Percentiles rank a stretch among this genome's conserved stretches.
These are phyloP conservation scores for Hebeloma cylindrosporum DNA, from an alignment of 768 basidiomycete species.

Conservation along the genomic window DNA sequence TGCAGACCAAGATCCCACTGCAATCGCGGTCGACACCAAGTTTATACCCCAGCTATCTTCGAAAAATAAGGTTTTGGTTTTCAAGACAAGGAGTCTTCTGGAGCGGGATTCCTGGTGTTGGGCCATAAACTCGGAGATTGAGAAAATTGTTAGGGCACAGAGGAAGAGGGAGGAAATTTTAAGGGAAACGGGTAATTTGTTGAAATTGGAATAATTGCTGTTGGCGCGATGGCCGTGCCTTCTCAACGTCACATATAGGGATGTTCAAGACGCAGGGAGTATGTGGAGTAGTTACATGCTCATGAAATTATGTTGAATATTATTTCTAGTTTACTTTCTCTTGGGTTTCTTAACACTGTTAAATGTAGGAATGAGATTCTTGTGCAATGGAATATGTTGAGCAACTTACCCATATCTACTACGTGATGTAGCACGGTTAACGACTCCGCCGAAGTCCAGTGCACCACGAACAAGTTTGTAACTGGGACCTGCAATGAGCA, in stretches of 20 bases:
- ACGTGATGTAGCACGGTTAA: slow-evolving; percentile 74
- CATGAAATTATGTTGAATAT: slow-evolving; percentile 9
- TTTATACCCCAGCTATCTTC: slow-evolving; percentile 51
- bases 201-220: slow-evolving; percentile 27
- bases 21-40: slow-evolving; percentile 27
- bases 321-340: slow-evolving; percentile 42
- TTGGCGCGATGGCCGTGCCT: too few relatives aligned
- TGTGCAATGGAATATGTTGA: neutral
- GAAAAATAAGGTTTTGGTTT: slow-evolving; percentile 62
- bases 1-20: slow-evolving; percentile 28
- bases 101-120: slow-evolving; percentile 96
- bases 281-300: too few relatives aligned
- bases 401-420: slow-evolving; percentile 86
- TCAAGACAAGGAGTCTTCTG: slow-evolving; percentile 76
- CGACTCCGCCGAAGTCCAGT: slow-evolving; percentile 88
- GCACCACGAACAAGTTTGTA: slow-evolving; percentile 96
- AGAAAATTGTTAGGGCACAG: slow-evolving; percentile 67
- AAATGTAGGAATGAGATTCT: slow-evolving; percentile 10
- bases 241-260: too few relatives aligned
- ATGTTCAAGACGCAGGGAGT: too few relatives aligned
- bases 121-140: slow-evolving; percentile 89
- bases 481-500: slow-evolving; percentile 43
- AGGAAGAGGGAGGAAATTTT: slow-evolving; percentile 63
- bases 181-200: slow-evolving; percentile 62
- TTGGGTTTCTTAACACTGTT: slow-evolving; percentile 86